These are phyloP conservation scores for Reticulascus tulasneorum DNA, from an alignment of 2,329 filamentous ascomycete genomes.

Conservation along the genomic window DNA sequence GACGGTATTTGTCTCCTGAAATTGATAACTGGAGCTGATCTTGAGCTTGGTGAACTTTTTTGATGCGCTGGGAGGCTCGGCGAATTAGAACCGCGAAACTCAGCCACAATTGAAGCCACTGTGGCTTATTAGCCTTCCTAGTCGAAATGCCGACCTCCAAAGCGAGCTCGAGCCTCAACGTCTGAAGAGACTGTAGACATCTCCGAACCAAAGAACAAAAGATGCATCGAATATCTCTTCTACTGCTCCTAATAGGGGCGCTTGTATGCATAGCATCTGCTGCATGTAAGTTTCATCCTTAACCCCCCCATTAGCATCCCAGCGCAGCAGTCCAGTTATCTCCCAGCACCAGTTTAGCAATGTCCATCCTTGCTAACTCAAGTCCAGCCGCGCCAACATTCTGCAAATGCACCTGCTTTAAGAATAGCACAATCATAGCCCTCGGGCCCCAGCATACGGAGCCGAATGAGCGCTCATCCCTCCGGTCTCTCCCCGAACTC, in stretches of 20 bases:
- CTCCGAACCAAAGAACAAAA: background rate
- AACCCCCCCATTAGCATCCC: background rate
- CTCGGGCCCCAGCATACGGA: slow-evolving; percentile 41
- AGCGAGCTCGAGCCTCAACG: background rate
- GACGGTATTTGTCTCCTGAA: background rate
- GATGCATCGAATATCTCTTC: slow-evolving; percentile 27
- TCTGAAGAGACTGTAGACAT: background rate
- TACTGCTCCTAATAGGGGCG: slow-evolving; percentile 32
- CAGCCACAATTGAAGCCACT: slow-evolving; percentile 7
- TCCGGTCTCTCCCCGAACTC: slow-evolving; percentile 18
- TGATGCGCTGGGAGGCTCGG: slow-evolving; percentile 8
- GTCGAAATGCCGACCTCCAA: slow-evolving; percentile 5
- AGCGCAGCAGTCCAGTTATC: slow-evolving; percentile 1
- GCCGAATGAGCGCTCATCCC: slow-evolving; percentile 15
- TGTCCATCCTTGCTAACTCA: slow-evolving; percentile 16
- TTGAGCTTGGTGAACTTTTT: slow-evolving; percentile 13
- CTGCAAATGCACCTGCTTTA: slow-evolving; percentile 69
- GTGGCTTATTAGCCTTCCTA: slow-evolving; percentile 2
- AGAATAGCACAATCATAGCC: slow-evolving; percentile 64
- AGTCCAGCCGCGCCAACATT: slow-evolving; percentile 55
- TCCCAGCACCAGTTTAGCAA: background rate
- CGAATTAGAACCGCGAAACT: slow-evolving; percentile 8
- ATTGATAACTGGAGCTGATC: background rate
- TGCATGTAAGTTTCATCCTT: slow-evolving; percentile 31
- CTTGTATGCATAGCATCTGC: slow-evolving; percentile 33